Percentiles rank a stretch among this genome's conserved stretches.
Evolutionary conservation across 1,284 basidiomycete genomes (phyloP).

Genomic region (Stygiomarasmius scandens): DNA sequence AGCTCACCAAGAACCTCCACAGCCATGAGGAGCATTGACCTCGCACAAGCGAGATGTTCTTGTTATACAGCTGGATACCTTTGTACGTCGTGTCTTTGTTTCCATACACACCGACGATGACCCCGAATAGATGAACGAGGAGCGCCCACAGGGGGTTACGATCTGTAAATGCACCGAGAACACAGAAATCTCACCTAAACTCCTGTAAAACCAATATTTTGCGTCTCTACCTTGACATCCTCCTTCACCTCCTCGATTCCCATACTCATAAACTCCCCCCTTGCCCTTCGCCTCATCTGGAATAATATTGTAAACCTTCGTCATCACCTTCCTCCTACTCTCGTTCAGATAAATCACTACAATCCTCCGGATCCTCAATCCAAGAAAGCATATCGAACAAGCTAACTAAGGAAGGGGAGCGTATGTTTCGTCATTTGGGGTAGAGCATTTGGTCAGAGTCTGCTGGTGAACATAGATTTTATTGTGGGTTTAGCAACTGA

Average conservation of each 20-base stretch:
- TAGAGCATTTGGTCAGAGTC: slow-evolving; percentile 58
- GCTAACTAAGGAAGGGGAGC: slow-evolving; percentile 39
- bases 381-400: slow-evolving; percentile 63
- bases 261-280: slow-evolving; percentile 51
- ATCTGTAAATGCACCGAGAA: slow-evolving; percentile 50
- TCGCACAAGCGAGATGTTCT: slow-evolving; percentile 79
- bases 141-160: slow-evolving; percentile 76
- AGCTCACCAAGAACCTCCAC: slow-evolving; percentile 62
- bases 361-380: slow-evolving; percentile 44
- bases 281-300: slow-evolving; percentile 43
- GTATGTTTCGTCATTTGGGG: slow-evolving; percentile 17
- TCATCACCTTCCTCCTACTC: slow-evolving; percentile 57
- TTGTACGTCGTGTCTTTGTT: slow-evolving; percentile 58
- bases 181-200: slow-evolving; percentile 58
- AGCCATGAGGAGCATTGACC: slow-evolving; percentile 76
- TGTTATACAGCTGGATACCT: slow-evolving; percentile 73
- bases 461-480: slow-evolving; percentile 55
- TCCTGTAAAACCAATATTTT: slow-evolving; percentile 59
- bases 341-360: slow-evolving; percentile 66
- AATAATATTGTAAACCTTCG: slow-evolving; percentile 56
- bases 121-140: slow-evolving; percentile 80
- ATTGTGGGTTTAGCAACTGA: slow-evolving; percentile 74
- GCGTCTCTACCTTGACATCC: slow-evolving; percentile 53
- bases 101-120: slow-evolving; percentile 78
- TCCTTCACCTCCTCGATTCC: slow-evolving; percentile 54